These are phyloP conservation scores for Umbelopsis isabellina DNA, from an alignment of 192 early-diverging fungal species.

Conservation along the genomic window DNA sequence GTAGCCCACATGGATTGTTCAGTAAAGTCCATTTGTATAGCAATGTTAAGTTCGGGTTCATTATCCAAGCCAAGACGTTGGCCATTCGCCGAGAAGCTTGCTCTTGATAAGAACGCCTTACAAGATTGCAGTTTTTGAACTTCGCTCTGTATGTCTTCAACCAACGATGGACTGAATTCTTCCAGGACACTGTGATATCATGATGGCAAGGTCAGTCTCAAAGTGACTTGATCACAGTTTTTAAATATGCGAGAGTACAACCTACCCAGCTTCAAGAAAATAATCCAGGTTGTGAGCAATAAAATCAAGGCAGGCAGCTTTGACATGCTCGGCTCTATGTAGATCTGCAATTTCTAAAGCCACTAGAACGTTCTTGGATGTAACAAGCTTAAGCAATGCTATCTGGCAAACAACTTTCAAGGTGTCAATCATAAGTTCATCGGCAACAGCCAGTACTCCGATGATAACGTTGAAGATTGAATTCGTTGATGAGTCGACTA, in stretches of 20 bases:
- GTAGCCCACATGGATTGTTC: slow-evolving; percentile 6
- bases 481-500: slow-evolving; percentile 36
- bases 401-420: slow-evolving; percentile 49
- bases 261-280: slow-evolving; percentile 43
- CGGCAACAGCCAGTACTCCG: slow-evolving; percentile 61
- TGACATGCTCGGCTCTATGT: slow-evolving; percentile 53
- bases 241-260: background rate
- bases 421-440: slow-evolving; percentile 62
- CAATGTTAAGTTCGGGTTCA: background rate
- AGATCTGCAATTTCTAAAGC: slow-evolving; percentile 58
- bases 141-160: slow-evolving; percentile 32
- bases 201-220: background rate
- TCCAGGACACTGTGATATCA: slow-evolving; percentile 23
- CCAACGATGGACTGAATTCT: background rate
- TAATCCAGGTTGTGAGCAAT: slow-evolving; percentile 48
- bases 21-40: slow-evolving; percentile 1
- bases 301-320: slow-evolving; percentile 59
- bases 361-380: slow-evolving; percentile 53
- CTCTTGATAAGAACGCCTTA: slow-evolving; percentile 4
- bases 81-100: background rate
- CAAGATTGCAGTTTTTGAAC: slow-evolving; percentile 25
- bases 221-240: background rate
- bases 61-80: background rate
- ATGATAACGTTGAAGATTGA: slow-evolving; percentile 55
- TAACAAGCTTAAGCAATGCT: slow-evolving; percentile 41